Conservation (phyloP, 495 filamentous ascomycete genomes). For the Aspergillus avenaceus region DNA sequence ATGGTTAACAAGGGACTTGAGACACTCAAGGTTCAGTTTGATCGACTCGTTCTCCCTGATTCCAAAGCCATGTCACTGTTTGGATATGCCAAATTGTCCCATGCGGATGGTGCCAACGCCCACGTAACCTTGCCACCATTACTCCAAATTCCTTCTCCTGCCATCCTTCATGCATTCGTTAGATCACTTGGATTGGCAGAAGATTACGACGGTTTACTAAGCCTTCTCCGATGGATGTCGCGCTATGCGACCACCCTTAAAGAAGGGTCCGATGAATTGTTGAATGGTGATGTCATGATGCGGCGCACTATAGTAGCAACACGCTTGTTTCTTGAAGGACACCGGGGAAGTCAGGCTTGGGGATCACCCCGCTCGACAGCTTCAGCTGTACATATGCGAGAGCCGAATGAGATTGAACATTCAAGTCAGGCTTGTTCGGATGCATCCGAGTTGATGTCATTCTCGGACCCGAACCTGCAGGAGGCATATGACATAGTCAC, state of each 20-base stretch:
- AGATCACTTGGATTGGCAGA: constrained; percentile 45
- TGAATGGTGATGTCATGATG: constrained; percentile 42
- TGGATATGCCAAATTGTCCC: constrained; percentile 16
- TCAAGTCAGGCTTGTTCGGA: background rate
- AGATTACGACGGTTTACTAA: constrained; percentile 48
- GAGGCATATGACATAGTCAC: constrained; percentile 43
- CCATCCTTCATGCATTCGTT: constrained; percentile 50
- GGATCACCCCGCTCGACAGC: background rate
- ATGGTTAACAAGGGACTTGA: constrained; percentile 30
- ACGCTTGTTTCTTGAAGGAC: constrained; percentile 49
- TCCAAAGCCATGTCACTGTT: constrained; percentile 21
- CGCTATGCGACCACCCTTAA: constrained; percentile 31
- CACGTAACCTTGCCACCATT: constrained; percentile 27
- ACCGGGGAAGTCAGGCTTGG: constrained; percentile 15
- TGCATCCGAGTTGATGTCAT: constrained; percentile 16
- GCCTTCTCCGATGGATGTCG: constrained; percentile 52
- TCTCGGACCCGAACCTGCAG: constrained; percentile 26
- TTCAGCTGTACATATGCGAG: background rate
- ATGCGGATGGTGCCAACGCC: constrained; percentile 7
- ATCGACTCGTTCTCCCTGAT: constrained; percentile 31
- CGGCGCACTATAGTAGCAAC: constrained; percentile 49
- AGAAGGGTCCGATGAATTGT: constrained; percentile 31
- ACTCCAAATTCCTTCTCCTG: constrained; percentile 39
- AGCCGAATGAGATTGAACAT: background rate
- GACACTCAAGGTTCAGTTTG: constrained; percentile 34